Percentiles rank a stretch among this genome's conserved stretches.
These are phyloP conservation scores for Melanopsichium pennsylvanicum DNA, from an alignment of 1,284 basidiomycete species.

Conservation along the genomic window DNA sequence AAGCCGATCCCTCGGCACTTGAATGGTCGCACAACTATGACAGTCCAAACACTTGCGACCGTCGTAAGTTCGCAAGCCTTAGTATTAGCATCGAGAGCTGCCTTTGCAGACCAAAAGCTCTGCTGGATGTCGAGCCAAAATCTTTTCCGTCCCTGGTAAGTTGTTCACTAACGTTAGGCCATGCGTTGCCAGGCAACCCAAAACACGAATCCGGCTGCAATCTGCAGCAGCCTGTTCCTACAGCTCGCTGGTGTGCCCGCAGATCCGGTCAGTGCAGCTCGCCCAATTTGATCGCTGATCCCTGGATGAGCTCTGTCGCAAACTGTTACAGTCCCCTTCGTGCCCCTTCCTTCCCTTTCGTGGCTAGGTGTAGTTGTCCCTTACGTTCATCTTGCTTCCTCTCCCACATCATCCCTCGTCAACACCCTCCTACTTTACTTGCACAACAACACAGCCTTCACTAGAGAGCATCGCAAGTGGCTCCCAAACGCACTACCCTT, in stretches of 20 bases:
- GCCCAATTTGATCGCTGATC: neutral
- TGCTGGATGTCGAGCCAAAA: neutral
- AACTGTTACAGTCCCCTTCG: neutral
- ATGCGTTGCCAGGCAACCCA: too few relatives aligned
- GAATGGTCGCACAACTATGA: neutral
- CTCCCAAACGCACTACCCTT: conserved; percentile 16
- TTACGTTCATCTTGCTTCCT: neutral
- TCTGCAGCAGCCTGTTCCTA: too few relatives aligned
- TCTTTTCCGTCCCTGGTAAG: too few relatives aligned
- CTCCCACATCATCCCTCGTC: conserved; percentile 6
- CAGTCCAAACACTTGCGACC: conserved; percentile 1
- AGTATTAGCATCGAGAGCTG: neutral
- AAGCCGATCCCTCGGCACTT: conserved; percentile 18
- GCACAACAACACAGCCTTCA: conserved; percentile 14
- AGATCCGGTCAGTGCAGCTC: conserved; percentile 1
- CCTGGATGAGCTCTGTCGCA: neutral
- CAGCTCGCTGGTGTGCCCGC: neutral
- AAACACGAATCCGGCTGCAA: neutral
- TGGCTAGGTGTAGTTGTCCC: neutral
- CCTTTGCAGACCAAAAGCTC: neutral
- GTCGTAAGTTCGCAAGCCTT: neutral
- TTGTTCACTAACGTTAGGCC: too few relatives aligned
- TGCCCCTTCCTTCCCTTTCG: neutral
- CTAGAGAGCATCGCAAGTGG: conserved; percentile 9
- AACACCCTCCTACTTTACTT: too few relatives aligned